Percentiles rank a stretch among this genome's conserved stretches.
Conservation (phyloP, 306 rosid genomes). For the Dalbergia cultrata region DNA sequence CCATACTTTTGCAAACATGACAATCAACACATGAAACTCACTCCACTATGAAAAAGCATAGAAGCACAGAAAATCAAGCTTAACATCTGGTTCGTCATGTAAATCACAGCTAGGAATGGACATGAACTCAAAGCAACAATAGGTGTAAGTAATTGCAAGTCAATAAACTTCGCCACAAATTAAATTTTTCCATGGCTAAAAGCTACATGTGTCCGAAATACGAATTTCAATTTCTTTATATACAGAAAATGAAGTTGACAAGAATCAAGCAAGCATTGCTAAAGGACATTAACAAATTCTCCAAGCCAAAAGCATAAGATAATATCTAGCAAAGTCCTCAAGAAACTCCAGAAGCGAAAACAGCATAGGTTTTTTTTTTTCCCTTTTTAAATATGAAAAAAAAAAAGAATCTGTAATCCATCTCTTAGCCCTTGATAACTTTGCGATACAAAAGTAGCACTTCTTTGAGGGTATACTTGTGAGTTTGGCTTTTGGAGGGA, state of each 20-base stretch:
- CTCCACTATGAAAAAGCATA: conserved; percentile 11
- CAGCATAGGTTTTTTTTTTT: neutral
- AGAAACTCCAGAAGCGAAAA: neutral
- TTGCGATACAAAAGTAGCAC: neutral
- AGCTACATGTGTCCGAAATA: neutral
- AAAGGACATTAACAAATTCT: conserved; percentile 3
- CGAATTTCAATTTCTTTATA: conserved; percentile 18
- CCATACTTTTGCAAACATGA: neutral
- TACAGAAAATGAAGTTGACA: neutral
- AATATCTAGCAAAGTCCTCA: neutral
- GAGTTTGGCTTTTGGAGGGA: too few species aligned
- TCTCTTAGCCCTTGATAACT: conserved; percentile 8
- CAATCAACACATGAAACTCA: conserved; percentile 12
- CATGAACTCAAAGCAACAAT: neutral
- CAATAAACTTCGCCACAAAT: neutral
- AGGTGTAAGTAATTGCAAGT: neutral
- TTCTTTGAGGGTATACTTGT: too few species aligned
- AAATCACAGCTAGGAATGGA: conserved; percentile 13
- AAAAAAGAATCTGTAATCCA: neutral
- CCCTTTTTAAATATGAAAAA: too few species aligned
- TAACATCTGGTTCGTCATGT: neutral
- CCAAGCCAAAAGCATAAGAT: neutral
- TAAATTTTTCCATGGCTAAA: neutral
- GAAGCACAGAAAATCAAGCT: conserved; percentile 13
- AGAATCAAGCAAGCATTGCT: neutral